Base-by-base conservation (phyloP, 352 stramenopile species). In the Phytopythium oedochilum region DNA sequence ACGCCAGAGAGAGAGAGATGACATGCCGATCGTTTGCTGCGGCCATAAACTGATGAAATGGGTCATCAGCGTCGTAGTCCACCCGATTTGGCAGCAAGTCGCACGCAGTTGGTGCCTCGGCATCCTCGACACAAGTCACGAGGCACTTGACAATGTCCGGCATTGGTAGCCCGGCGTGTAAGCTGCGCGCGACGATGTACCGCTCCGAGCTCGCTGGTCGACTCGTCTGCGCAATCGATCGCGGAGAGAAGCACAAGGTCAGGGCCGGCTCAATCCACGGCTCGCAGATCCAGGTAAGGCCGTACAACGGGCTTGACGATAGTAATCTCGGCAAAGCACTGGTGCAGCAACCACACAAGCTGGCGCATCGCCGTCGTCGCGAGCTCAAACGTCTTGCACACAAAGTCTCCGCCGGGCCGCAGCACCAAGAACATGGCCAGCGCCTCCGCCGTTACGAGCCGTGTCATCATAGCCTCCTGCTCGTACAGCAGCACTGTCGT, bases 371-470 rank as follows among this genome's bases (percentile, higher is more conserved):
- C 36, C 11, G 70, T 61, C 5, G 75, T 86, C 28, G 71, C 59
- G 12, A 94, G 35, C 39, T 94, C 83, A 48, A 94, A 94, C 18
- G 83, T 88, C 66, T 94, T 94, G 61, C 79, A 90, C 11, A 87
- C 56, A 57, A 94, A 92, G 45, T 75, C 72, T 11, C 83, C 83
- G 29, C 65, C 60, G 0, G 63, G 22, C 4, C 58, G 51, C 17
- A 94, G 55, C 1, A 90, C 63, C 9, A 26, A 31, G 31, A 88
- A 75, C 83, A 89, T 90, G 10, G 74, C 59, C 5, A 88, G 54
- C 3, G 71, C 51, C 46, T 94, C 79, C 1, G 81, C 82, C 26
- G 86, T 32, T 6, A 92, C 61, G 31, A 94, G 53, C 18, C 66
- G 63, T 2, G 69, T 76, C 81, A 94, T 86, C 48, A 87, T 48